Evolutionary conservation across 2,329 filamentous ascomycete genomes (phyloP).

Genomic region (Ophiostoma sp.): DNA sequence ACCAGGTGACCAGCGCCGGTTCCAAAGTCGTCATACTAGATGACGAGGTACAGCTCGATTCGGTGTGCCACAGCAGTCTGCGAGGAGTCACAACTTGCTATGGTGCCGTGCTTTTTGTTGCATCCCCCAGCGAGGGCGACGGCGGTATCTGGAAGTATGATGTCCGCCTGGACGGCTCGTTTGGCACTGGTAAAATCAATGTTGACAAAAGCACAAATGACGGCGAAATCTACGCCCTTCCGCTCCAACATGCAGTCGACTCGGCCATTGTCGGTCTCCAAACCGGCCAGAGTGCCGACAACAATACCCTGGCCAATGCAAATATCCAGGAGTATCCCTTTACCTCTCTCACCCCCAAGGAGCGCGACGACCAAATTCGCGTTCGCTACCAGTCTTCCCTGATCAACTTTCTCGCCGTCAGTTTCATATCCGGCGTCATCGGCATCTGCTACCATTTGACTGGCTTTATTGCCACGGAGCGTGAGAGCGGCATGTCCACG

Average conservation of each 20-base stretch:
- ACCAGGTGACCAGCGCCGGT: conserved; percentile 51
- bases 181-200: conserved; percentile 61
- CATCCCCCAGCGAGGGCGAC: conserved; percentile 65
- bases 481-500: conserved; percentile 81
- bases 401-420: conserved; percentile 69
- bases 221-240: conserved; percentile 67
- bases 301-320: conserved; percentile 28
- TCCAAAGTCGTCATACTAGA: conserved; percentile 38
- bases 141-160: conserved; percentile 79
- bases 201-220: conserved; percentile 64
- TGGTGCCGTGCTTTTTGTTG: conserved; percentile 66
- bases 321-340: conserved; percentile 63
- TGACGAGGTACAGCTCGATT: conserved; percentile 32
- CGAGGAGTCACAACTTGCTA: conserved; percentile 66
- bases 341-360: conserved; percentile 63
- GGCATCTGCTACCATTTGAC: conserved; percentile 83
- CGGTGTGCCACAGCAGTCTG: conserved; percentile 53
- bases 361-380: conserved; percentile 62
- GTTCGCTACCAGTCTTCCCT: conserved; percentile 66
- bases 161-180: conserved; percentile 65
- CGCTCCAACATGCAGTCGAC: conserved; percentile 75
- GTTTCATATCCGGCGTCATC: conserved; percentile 73
- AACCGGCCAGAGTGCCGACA: conserved; percentile 34
- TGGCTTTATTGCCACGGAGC: conserved; percentile 77
- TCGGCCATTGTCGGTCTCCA: conserved; percentile 56